Evolutionary conservation across 140 eudicot species (phyloP).

Genomic region (Ambrosia hybrid): DNA sequence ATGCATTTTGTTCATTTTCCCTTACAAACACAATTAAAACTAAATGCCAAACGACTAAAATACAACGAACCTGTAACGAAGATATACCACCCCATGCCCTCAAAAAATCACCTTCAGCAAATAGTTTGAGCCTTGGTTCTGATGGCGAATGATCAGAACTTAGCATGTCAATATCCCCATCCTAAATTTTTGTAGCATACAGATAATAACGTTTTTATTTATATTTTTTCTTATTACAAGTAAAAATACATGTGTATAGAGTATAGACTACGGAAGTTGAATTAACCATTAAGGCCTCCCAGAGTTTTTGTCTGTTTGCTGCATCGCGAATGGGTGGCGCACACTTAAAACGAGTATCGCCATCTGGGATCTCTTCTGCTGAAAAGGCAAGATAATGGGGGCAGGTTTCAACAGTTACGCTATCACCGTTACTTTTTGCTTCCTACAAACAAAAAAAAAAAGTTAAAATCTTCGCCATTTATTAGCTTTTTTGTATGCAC

Average conservation of each 20-base stretch:
- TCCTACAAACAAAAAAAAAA: slow-evolving; percentile 45
- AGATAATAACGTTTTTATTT: too few species aligned
- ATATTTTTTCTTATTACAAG: neutral
- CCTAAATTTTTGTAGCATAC: slow-evolving; percentile 39
- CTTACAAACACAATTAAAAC: neutral
- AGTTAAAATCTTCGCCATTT: neutral
- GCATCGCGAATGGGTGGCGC: slow-evolving; percentile 93
- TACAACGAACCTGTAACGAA: slow-evolving; percentile 72
- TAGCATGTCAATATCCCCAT: slow-evolving; percentile 86
- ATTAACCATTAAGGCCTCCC: slow-evolving; percentile 85
- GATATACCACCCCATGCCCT: slow-evolving; percentile 99
- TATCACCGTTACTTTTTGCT: slow-evolving; percentile 86
- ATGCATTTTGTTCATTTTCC: neutral
- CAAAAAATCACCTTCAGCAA: slow-evolving; percentile 78
- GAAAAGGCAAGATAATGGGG: slow-evolving; percentile 97
- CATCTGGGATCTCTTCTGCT: slow-evolving; percentile 83
- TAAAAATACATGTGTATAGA: neutral
- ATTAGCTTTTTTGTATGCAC: neutral
- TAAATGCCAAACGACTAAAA: neutral
- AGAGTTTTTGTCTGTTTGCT: slow-evolving; percentile 68
- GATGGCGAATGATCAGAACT: slow-evolving; percentile 99
- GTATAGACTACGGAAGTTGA: neutral
- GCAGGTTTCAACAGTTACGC: slow-evolving; percentile 91
- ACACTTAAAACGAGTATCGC: slow-evolving; percentile 97
- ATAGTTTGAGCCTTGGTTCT: slow-evolving; percentile 83